These are phyloP conservation scores for Phytophthora kernoviae DNA, from an alignment of 352 stramenopile species.

Conservation along the genomic window DNA sequence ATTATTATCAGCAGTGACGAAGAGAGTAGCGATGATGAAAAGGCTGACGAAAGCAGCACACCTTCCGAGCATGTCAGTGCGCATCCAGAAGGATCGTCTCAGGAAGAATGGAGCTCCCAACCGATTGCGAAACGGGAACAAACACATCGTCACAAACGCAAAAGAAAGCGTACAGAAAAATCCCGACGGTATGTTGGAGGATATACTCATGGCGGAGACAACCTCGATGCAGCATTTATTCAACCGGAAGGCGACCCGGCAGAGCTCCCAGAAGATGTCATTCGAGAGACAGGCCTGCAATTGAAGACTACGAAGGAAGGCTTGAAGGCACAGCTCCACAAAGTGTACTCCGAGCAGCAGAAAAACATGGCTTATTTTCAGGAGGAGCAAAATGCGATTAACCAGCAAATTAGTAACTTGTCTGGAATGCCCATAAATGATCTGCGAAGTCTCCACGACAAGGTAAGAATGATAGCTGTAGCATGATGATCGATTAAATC, in stretches of 20 bases:
- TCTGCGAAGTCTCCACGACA: constrained; percentile 31
- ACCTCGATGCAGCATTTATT: constrained; percentile 77
- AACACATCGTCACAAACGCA: constrained; percentile 2
- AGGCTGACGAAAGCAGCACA: constrained; percentile 4
- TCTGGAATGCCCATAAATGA: constrained; percentile 24
- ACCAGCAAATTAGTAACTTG: constrained; percentile 30
- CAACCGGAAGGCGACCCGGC: constrained; percentile 82
- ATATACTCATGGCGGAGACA: constrained; percentile 60
- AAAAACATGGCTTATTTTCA: constrained; percentile 41
- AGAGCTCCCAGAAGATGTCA: constrained; percentile 79
- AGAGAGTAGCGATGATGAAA: constrained; percentile 27
- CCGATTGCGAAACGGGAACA: background rate
- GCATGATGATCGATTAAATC: constrained; percentile 1
- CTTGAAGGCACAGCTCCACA: constrained; percentile 48
- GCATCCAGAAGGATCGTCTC: background rate
- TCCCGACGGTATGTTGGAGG: constrained; percentile 68
- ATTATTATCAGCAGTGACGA: constrained; percentile 51
- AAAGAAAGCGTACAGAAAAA: constrained; percentile 26
- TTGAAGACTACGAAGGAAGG: constrained; percentile 35
- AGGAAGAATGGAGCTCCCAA: background rate
- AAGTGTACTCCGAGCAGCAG: constrained; percentile 30
- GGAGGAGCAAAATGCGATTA: constrained; percentile 22
- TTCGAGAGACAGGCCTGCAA: constrained; percentile 55
- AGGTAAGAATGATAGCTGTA: constrained; percentile 24
- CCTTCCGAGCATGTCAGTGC: background rate